These are phyloP conservation scores for Kwoniella sp. DNA, from an alignment of 768 basidiomycete genomes.

Conservation along the genomic window DNA sequence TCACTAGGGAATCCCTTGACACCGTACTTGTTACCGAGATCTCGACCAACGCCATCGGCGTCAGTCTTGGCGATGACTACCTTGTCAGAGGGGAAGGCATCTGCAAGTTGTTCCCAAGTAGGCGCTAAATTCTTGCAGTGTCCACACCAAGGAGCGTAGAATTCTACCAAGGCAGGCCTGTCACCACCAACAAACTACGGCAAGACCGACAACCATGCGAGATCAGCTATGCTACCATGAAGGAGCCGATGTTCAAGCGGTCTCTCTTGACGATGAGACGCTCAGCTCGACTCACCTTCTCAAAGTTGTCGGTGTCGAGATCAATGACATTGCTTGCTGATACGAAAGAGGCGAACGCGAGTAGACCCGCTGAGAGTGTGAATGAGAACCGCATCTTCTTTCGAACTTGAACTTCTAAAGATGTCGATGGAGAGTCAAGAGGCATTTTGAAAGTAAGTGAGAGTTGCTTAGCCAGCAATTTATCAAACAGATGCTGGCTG, in stretches of 20 bases:
- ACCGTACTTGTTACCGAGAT: constrained; percentile 71
- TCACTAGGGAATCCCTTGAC: constrained; percentile 84
- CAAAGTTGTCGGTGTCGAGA: constrained; percentile 73
- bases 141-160: constrained; percentile 68
- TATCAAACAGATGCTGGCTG: background rate
- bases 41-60: constrained; percentile 81
- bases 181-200: constrained; percentile 68
- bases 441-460: background rate
- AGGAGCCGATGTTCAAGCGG: background rate
- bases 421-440: background rate
- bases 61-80: constrained; percentile 89
- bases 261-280: no score
- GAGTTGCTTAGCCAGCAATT: background rate
- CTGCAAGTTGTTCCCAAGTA: constrained; percentile 80
- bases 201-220: constrained; percentile 9
- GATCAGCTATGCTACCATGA: background rate
- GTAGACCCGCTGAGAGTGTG: constrained; percentile 28
- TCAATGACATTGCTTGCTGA: constrained; percentile 76
- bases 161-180: constrained; percentile 83
- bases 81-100: constrained; percentile 75
- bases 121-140: constrained; percentile 66
- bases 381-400: constrained; percentile 36
- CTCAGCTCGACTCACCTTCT: constrained; percentile 58
- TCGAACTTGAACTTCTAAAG: background rate
- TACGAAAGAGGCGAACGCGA: constrained; percentile 33